Percentiles rank a stretch among this genome's conserved stretches.
Conservation (phyloP, 108 stramenopile species). For the Phaeodactylum tricornutum region DNA sequence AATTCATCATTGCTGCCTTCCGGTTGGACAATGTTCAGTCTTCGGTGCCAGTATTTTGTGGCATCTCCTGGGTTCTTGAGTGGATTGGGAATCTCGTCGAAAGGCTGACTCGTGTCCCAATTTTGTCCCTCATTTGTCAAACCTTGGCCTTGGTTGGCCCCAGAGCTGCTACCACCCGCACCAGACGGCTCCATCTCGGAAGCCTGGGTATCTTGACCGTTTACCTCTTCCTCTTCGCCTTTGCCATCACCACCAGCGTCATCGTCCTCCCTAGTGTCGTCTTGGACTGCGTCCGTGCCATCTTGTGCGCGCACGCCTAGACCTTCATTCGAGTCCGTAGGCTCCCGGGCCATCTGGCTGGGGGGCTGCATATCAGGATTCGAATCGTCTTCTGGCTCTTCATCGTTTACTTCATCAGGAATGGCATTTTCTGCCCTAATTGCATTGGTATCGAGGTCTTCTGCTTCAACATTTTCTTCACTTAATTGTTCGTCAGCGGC, state of each 20-base stretch:
- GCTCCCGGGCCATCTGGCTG: too few relatives aligned
- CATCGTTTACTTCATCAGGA: slow-evolving; percentile 9
- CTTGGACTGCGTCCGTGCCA: too few relatives aligned
- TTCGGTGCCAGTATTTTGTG: slow-evolving; percentile 71
- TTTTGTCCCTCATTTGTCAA: slow-evolving; percentile 10
- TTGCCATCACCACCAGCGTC: slow-evolving; percentile 13
- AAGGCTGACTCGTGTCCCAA: slow-evolving; percentile 2
- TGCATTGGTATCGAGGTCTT: slow-evolving; percentile 17
- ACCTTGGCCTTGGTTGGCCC: slow-evolving; percentile 10
- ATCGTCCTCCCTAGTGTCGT: too few relatives aligned
- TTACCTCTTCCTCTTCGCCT: slow-evolving; percentile 16
- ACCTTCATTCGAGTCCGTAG: too few relatives aligned
- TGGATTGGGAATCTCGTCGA: slow-evolving; percentile 66
- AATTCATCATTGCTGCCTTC: slow-evolving; percentile 20
- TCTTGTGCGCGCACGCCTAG: too few relatives aligned
- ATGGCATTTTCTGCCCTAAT: slow-evolving; percentile 2
- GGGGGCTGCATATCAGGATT: too few relatives aligned
- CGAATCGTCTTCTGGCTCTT: too few relatives aligned
- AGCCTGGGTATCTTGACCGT: slow-evolving; percentile 21
- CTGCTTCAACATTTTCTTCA: too few relatives aligned
- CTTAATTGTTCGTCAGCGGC: too few relatives aligned
- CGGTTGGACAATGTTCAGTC: slow-evolving; percentile 48
- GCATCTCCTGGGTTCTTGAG: slow-evolving; percentile 79
- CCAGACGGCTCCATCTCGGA: slow-evolving; percentile 13
- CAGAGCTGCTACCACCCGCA: slow-evolving; percentile 9